Base-by-base conservation (phyloP, 1,284 basidiomycete species). In the Lignosus rhinocerotis region DNA sequence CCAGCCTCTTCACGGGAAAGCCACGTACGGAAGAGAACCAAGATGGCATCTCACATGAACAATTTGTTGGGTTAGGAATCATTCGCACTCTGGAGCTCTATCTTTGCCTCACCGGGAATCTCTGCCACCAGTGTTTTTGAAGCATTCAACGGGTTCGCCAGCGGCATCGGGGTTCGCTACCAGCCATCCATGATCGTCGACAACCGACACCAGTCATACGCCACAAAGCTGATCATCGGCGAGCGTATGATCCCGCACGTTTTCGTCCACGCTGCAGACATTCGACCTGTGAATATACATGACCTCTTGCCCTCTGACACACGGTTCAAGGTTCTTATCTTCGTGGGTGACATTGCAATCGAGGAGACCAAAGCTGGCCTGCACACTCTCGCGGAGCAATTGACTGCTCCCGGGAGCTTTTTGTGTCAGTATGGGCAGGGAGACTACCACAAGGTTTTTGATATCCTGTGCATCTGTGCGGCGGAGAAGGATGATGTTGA, bases 1-100 rank as follows among this genome's bases (percentile, higher is more conserved):
- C 89, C 1, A 78, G 81, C 9, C 73, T 94, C 19, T 92, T 93
- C 72, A 91, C 89, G 16, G 86, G 84, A 45, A 92, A 90, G 72
- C 86, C 89, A 10, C 76, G 79, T 33, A 84, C 82, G 10, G 76
- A 78, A 38, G 75, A 78, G 0, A 77, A 81, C 65, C 69, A 78
- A 41, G 80, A 84, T 31, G 89, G 88, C 21, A 80, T 91, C 16
- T 80, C 84, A 1, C 87, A 88, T 66, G 81, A 83, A 52, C 76
- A 87, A 55, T 87, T 92, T 67, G 68, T 86, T 19, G 71, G 72
- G 85, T 88, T 59, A 46, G 77, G 6, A 16, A n/a, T 42, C n/a
- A 25, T 25, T 25, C 25, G 14, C 39, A n/a, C 14, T 42, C 39
- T 17, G 9, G 17, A 12, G 45, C 32, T 9, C 48, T 51, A n/a